phyloP scores from a whole-genome alignment of 2,329 filamentous ascomycete genomes.

The Fusarium illudens region DNA sequence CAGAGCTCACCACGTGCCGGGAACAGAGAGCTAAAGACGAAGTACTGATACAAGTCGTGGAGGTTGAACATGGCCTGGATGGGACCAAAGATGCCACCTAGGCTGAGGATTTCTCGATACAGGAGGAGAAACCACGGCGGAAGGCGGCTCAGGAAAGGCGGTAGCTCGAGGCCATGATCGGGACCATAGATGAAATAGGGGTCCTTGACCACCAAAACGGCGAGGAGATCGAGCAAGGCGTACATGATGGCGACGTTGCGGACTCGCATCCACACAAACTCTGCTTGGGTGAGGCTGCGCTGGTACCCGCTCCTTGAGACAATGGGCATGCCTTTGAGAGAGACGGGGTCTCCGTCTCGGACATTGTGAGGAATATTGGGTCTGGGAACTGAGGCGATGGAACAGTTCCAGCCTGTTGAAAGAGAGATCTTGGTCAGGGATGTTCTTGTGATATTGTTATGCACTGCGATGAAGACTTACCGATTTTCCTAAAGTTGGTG shows the following conservation, averaged over 20 bases:
- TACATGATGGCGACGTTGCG: slow-evolving; percentile 64
- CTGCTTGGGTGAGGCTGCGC: slow-evolving; percentile 51
- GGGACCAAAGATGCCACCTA: slow-evolving; percentile 65
- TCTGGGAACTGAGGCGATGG: slow-evolving; percentile 59
- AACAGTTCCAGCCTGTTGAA: slow-evolving; percentile 66
- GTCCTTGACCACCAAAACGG: slow-evolving; percentile 75
- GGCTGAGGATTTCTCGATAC: slow-evolving; percentile 65
- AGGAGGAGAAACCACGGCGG: slow-evolving; percentile 57
- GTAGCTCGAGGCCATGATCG: slow-evolving; percentile 47
- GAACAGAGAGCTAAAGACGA: slow-evolving; percentile 59
- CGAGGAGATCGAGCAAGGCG: slow-evolving; percentile 74
- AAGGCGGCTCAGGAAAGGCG: slow-evolving; percentile 54
- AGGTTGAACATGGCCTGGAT: slow-evolving; percentile 69
- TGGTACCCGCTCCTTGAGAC: slow-evolving; percentile 57
- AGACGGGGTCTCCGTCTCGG: slow-evolving; percentile 48
- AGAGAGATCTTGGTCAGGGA: not conserved
- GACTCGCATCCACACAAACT: slow-evolving; percentile 58
- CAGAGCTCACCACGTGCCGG: slow-evolving; percentile 61
- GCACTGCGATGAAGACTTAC: slow-evolving; percentile 46
- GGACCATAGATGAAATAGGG: slow-evolving; percentile 75
- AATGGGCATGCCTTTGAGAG: slow-evolving; percentile 53
- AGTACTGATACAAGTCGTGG: slow-evolving; percentile 65
- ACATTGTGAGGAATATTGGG: slow-evolving; percentile 51
- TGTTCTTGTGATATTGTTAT: not conserved
- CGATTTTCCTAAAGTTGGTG: slow-evolving; percentile 62